Evolutionary conservation across 495 filamentous ascomycete genomes (phyloP).

Genomic region (Annulohypoxylon stygium): DNA sequence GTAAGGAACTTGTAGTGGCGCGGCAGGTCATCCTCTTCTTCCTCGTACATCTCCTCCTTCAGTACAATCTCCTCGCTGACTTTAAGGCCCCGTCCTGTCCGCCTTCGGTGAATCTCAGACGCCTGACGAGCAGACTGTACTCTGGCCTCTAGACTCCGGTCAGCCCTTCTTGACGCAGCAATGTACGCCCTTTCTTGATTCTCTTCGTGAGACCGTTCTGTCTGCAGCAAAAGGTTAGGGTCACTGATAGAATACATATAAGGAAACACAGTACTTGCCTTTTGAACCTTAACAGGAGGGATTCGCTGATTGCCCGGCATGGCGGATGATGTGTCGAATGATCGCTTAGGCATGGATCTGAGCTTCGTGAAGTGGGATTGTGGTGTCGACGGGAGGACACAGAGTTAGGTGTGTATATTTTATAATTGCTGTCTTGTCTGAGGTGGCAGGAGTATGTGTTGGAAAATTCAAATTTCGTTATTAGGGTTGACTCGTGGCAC

Average conservation of each 20-base stretch:
- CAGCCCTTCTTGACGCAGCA: slow-evolving; percentile 90
- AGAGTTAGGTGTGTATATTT: background rate
- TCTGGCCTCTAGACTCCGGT: slow-evolving; percentile 89
- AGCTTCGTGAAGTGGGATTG: too few species aligned
- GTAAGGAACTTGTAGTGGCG: slow-evolving; percentile 67
- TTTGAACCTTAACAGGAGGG: slow-evolving; percentile 47
- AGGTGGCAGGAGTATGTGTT: background rate
- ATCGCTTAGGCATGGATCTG: slow-evolving; percentile 47
- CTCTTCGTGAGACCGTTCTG: slow-evolving; percentile 83
- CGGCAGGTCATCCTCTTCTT: slow-evolving; percentile 80
- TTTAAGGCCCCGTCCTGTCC: slow-evolving; percentile 85
- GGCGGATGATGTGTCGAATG: slow-evolving; percentile 31
- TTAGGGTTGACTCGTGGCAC: slow-evolving; percentile 12
- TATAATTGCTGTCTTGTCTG: background rate
- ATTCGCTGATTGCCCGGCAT: slow-evolving; percentile 35
- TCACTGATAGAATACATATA: background rate
- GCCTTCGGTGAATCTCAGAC: slow-evolving; percentile 88
- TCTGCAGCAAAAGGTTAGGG: slow-evolving; percentile 56
- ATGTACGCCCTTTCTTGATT: slow-evolving; percentile 97
- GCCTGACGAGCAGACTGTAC: slow-evolving; percentile 89
- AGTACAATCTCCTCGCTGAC: slow-evolving; percentile 90
- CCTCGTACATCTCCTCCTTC: slow-evolving; percentile 97
- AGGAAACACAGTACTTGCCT: slow-evolving; percentile 32
- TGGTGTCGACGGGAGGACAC: background rate
- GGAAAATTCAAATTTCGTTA: background rate